Evolutionary conservation across 2,329 filamentous ascomycete species (phyloP).

Genomic region (Colletotrichum filicis): DNA sequence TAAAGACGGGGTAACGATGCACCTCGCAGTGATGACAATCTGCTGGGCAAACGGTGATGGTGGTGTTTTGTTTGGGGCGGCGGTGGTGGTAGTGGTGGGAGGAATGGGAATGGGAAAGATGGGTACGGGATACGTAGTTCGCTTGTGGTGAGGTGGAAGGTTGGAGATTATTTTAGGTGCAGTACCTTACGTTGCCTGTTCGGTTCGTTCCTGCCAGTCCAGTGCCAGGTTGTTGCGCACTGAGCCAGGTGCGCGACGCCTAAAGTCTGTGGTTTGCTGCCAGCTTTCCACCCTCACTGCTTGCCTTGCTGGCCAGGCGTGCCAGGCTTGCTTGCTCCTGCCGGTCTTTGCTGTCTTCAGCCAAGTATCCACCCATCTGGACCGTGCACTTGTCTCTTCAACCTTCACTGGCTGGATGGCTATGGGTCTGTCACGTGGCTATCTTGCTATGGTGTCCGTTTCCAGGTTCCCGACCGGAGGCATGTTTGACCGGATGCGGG

Average conservation of each 20-base stretch:
- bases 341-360: constrained; percentile 14
- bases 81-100: constrained; percentile 16
- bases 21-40: constrained; percentile 37
- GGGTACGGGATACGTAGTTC: constrained; percentile 36
- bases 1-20: constrained; percentile 27
- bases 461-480: background rate
- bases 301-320: background rate
- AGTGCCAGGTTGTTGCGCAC: background rate
- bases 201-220: background rate
- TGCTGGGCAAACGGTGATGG: constrained; percentile 36
- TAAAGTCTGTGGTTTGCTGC: constrained; percentile 9
- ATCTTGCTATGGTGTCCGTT: constrained; percentile 27
- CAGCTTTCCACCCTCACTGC: background rate
- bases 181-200: constrained; percentile 3
- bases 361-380: background rate
- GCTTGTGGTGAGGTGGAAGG: constrained; percentile 23
- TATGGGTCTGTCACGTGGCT: constrained; percentile 19
- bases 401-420: background rate
- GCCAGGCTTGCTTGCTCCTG: constrained; percentile 2
- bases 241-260: background rate
- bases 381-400: constrained; percentile 7
- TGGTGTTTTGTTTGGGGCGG: constrained; percentile 33
- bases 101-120: constrained; percentile 35
- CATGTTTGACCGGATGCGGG: constrained; percentile 28
- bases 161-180: constrained; percentile 15